Evolutionary conservation across 2,329 filamentous ascomycete genomes (phyloP), one percentile per base, ranked within the genome.

Genomic region (Aspergillus ibericus): DNA sequence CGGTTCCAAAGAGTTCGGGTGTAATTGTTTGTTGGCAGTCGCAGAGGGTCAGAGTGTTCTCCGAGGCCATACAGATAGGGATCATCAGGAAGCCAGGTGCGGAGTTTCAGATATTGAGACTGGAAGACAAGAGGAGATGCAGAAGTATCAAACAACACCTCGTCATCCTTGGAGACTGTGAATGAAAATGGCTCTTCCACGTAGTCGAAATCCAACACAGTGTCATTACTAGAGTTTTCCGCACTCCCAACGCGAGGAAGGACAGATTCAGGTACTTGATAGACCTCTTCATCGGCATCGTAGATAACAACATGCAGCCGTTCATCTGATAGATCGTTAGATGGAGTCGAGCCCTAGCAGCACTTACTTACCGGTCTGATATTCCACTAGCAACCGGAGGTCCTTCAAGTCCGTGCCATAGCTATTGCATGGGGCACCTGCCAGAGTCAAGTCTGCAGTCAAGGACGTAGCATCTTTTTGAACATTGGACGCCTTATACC

Each of bases 31-130:
- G 85, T 88, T 61, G 87, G 86, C 59, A 92, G 79, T 48, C 84
- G 82, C 67, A 92, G 86, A 1, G 86, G 80, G 65, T 93, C 90
- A 2, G 84, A 87, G 70, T 92, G 88, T 75, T 93, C 90, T 35
- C 91, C 91, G 1, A 93, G 81, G 0, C 91, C 91, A 70, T 95
- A 95, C 5, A 95, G 77, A 66, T 89, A 85, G 0, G 90, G 88
- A 54, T 86, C 79, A 1, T 83, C 73, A 0, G 91, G 90, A 10
- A 95, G 79, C 60, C 80, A 83, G 1, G 90, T 93, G 44, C 88
- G 83, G 59, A 93, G 79, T 18, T 87, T 85, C 22, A 95, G 75
- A 67, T 92, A 95, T 72, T 95, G 90, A 10, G 85, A 85, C 75
- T 95, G 88, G 66, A 92, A 95, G 44, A 95, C 79, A 10, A 95